These are phyloP conservation scores for Dothiorella sarmentorum DNA, from an alignment of 2,329 filamentous ascomycete genomes.

Conservation along the genomic window DNA sequence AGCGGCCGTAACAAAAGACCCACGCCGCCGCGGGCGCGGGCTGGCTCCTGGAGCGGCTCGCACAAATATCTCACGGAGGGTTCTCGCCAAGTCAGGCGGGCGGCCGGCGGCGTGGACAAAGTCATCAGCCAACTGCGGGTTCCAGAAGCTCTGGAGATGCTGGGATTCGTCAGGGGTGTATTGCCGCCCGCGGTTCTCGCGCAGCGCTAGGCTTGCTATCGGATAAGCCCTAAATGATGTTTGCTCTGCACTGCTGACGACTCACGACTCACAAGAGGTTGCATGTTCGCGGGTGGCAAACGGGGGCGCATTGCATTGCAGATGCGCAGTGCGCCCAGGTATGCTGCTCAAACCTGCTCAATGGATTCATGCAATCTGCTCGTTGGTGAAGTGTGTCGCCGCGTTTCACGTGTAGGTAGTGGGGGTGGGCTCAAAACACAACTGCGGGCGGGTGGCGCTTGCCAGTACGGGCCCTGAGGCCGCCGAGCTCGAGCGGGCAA, in stretches of 20 bases:
- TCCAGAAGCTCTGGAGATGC: background rate
- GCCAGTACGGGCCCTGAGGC: background rate
- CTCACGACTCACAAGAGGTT: background rate
- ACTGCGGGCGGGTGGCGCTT: background rate
- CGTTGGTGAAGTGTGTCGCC: background rate
- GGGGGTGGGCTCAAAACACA: no score
- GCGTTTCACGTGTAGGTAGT: background rate
- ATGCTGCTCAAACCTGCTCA: conserved; percentile 9
- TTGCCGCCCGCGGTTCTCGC: background rate
- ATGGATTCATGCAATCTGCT: background rate
- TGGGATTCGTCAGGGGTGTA: background rate
- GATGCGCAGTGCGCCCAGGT: background rate
- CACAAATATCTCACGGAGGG: conserved; percentile 5
- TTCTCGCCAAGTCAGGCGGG: background rate
- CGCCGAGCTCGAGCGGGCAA: background rate
- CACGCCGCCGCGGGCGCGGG: background rate
- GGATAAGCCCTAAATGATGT: background rate
- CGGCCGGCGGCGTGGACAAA: background rate
- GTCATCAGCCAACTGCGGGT: background rate
- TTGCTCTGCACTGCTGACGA: background rate
- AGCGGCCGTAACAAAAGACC: conserved; percentile 14
- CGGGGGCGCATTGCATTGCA: conserved; percentile 8
- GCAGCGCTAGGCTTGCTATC: background rate
- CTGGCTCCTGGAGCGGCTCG: background rate
- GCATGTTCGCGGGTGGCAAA: background rate